phyloP scores from a whole-genome alignment of 768 basidiomycete genomes.

The Suillus subaureus region DNA sequence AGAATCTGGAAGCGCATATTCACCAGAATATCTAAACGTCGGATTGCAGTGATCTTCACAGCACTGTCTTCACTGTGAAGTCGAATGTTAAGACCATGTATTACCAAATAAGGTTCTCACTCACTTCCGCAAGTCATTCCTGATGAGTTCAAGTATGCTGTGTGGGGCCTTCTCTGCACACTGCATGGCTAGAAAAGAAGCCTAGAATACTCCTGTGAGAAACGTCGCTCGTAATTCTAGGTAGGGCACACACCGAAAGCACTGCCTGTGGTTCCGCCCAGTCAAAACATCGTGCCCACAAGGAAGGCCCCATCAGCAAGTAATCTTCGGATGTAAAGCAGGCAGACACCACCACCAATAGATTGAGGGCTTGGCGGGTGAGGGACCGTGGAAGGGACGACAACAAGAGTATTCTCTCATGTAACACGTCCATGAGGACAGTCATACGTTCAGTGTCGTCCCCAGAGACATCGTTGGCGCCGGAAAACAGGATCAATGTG shows the following conservation, averaged over 20 bases:
- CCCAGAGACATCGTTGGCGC: conserved; percentile 16
- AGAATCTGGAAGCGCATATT: conserved; percentile 74
- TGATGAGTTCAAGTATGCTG: conserved; percentile 51
- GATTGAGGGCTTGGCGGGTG: conserved; percentile 49
- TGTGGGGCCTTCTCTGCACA: conserved; percentile 63
- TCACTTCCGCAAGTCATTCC: conserved; percentile 61
- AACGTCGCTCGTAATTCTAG: not conserved
- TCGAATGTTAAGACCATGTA: not conserved
- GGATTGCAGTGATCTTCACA: conserved; percentile 51
- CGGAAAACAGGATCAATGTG: conserved; percentile 41
- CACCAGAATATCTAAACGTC: conserved; percentile 55
- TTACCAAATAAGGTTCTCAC: conserved; percentile 5
- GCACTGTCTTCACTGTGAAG: conserved; percentile 16
- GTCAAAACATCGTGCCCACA: conserved; percentile 60
- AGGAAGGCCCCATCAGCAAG: conserved; percentile 48
- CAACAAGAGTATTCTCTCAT: conserved; percentile 41
- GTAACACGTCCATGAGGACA: conserved; percentile 39
- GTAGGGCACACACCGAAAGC: conserved; percentile 46
- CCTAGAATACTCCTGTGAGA: conserved; percentile 33
- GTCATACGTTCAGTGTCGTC: conserved; percentile 19
- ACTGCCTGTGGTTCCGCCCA: conserved; percentile 42
- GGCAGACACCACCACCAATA: conserved; percentile 65
- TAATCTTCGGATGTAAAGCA: conserved; percentile 54
- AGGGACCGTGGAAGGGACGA: conserved; percentile 49
- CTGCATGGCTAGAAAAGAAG: conserved; percentile 71